These are phyloP conservation scores for Leptographium procerum DNA, from an alignment of 2,329 filamentous ascomycete species.

Conservation along the genomic window DNA sequence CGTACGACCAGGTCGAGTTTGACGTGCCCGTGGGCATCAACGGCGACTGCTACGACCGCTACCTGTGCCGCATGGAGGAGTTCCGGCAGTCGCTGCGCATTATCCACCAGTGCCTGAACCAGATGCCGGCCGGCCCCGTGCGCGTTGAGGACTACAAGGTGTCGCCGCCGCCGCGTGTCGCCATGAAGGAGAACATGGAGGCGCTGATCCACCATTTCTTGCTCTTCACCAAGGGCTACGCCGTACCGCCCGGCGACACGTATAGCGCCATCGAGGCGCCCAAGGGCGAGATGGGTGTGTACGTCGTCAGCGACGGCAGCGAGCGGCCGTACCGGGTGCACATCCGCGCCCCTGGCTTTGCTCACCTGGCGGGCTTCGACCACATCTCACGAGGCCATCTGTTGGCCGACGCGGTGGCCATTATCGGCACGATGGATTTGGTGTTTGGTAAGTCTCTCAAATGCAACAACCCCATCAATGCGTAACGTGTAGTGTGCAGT, in stretches of 20 bases:
- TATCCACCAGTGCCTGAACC: constrained; percentile 97
- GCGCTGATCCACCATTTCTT: constrained; percentile 98
- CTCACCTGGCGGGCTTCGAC: constrained; percentile 88
- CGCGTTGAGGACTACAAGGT: constrained; percentile 99
- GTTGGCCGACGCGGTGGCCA: constrained; percentile 89
- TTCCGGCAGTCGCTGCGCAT: constrained; percentile 97
- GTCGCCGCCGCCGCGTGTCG: constrained; percentile 82
- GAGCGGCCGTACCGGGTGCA: constrained; percentile 97
- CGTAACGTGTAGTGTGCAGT: constrained; percentile 14
- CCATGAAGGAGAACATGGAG: constrained; percentile 99
- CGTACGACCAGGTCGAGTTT: constrained; percentile 96
- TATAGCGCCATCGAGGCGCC: constrained; percentile 98
- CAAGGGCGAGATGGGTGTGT: constrained; percentile 99
- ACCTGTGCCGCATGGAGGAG: constrained; percentile 98
- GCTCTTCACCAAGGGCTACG: constrained; percentile 96
- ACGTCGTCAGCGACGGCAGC: constrained; percentile 86
- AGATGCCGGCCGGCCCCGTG: constrained; percentile 92
- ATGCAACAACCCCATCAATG: background rate
- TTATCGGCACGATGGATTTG: constrained; percentile 83
- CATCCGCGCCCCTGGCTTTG: constrained; percentile 93
- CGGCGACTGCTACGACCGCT: constrained; percentile 98
- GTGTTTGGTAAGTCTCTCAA: constrained; percentile 61
- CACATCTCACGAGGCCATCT: constrained; percentile 87
- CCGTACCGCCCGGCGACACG: constrained; percentile 92
- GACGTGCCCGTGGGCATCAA: constrained; percentile 94